Conservation (phyloP, 257 asterid species). For the Gentiana straminea region DNA sequence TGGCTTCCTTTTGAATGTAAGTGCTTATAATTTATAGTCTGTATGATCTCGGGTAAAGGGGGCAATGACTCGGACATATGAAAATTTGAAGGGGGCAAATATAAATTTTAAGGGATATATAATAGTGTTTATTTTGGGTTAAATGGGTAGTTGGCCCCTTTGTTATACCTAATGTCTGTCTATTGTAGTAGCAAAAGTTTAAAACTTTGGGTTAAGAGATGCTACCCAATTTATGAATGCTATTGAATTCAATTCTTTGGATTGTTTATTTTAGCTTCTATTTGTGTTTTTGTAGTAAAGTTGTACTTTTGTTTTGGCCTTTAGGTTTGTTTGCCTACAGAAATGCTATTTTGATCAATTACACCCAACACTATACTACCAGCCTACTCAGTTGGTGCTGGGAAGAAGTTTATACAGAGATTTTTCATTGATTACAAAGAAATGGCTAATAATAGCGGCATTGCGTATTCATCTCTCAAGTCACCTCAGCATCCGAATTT, state of each 20-base stretch:
- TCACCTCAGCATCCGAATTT: slow-evolving; percentile 63
- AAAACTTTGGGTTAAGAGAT: neutral
- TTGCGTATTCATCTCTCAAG: slow-evolving; percentile 56
- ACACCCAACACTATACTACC: slow-evolving; percentile 12
- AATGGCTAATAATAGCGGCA: slow-evolving; percentile 70
- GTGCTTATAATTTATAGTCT: no score
- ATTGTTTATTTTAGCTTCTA: neutral
- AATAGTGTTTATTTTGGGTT: no score
- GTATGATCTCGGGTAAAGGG: no score
- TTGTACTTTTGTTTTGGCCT: neutral
- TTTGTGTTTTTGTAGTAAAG: neutral
- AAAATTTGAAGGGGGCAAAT: no score
- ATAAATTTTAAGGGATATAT: no score
- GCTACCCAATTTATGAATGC: neutral
- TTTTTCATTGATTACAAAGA: slow-evolving; percentile 14
- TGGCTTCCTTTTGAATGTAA: no score
- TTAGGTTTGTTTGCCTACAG: slow-evolving; percentile 1
- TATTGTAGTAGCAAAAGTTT: neutral
- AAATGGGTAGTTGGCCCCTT: no score
- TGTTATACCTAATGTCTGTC: neutral
- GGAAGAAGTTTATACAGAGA: slow-evolving; percentile 8
- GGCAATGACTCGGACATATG: no score
- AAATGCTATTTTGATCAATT: slow-evolving; percentile 14
- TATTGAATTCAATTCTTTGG: neutral
- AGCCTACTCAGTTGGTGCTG: slow-evolving; percentile 9